Base-by-base conservation (phyloP, 495 filamentous ascomycete genomes). In the Friedmanniomyces simplex region DNA sequence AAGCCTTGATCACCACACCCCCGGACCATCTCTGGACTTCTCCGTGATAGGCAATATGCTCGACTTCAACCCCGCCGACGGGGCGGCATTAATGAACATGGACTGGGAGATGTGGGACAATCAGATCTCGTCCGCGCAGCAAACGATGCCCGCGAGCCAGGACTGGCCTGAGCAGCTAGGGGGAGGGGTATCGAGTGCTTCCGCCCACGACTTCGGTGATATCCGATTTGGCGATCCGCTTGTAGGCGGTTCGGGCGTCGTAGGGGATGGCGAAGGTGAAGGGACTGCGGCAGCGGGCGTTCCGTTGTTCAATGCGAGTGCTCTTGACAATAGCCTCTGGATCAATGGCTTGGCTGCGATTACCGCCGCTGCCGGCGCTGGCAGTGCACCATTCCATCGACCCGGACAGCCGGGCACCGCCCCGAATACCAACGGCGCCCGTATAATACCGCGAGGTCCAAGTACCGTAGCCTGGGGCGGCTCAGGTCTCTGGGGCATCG, bases 31-130 rank as follows among this genome's bases (percentile, higher is more conserved):
- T 45, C 1, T 22, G 6, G 61, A 63, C 52, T 59, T 51, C 52
- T 45, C 51, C 20, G 56, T 57, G 43, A 59, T 63, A 24, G 57
- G 52, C 28, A 41, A 63, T 34, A 63, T 63, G 61, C 56, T 63
- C 25, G 56, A 59, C 26, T 16, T 49, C 30, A 26, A 6, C 30
- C 6, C 2, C 51, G 8, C 13, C 1, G 32, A 11, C n/a, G n/a
- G n/a, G n/a, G n/a, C n/a, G n/a, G n/a, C n/a, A n/a, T n/a, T n/a
- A 16, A n/a, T 12, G 28, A 52, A 63, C 49, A 28, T 63, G 16
- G 61, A 63, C 47, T 63, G 61, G 61, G 56, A 59, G 41, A 59
- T 52, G 56, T 59, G 55, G 61, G 61, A 63, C 28, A 55, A 34
- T 22, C 41, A 63, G 43, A 47, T 63, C n/a, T 56, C 16, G 7